Conservation (phyloP, 2,329 filamentous ascomycete genomes). For the Venturia nashicola region DNA sequence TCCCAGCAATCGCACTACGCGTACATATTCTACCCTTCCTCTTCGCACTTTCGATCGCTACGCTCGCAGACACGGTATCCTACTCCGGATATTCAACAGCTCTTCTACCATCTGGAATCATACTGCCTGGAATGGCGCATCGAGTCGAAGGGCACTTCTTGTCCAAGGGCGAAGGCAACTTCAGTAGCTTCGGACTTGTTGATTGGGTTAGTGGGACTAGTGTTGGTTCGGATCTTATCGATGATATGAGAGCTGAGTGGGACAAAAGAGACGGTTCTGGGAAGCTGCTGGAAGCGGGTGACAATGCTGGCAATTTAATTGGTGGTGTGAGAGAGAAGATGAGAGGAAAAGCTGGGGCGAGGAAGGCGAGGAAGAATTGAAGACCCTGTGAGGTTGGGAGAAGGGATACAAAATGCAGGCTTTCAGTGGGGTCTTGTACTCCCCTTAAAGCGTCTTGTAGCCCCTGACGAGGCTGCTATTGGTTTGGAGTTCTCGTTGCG, state of each 20-base stretch:
- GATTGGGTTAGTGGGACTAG: conserved; percentile 11
- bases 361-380: neutral
- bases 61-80: conserved; percentile 8
- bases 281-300: neutral
- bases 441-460: no score
- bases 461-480: no score
- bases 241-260: conserved; percentile 10
- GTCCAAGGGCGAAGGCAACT: conserved; percentile 9
- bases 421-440: no score
- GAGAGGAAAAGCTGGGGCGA: neutral
- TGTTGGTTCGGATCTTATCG: conserved; percentile 7
- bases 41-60: conserved; percentile 3
- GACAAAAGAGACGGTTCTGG: conserved; percentile 1
- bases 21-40: conserved; percentile 22
- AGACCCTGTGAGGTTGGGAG: no score
- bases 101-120: conserved; percentile 7
- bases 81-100: conserved; percentile 10
- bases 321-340: neutral
- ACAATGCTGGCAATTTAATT: conserved; percentile 2
- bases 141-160: conserved; percentile 9
- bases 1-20: conserved; percentile 24
- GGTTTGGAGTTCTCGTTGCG: no score
- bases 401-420: no score
- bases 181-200: conserved; percentile 5
- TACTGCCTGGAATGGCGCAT: conserved; percentile 10